Evolutionary conservation across 345 rosid genomes (phyloP).

Genomic region (Ricinus communis): DNA sequence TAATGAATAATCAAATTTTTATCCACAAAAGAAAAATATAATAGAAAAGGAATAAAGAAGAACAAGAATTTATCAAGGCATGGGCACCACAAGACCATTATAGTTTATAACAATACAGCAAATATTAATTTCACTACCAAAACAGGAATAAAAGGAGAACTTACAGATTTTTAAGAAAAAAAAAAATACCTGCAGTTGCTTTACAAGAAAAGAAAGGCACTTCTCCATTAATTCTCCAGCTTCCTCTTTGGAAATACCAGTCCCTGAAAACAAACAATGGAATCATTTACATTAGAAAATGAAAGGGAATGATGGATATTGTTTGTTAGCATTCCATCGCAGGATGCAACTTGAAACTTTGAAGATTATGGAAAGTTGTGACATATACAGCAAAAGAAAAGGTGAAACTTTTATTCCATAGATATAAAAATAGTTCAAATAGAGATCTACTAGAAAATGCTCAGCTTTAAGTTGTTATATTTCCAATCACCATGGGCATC

Average conservation of each 20-base stretch:
- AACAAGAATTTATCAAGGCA: background rate
- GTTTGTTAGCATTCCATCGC: background rate
- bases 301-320: background rate
- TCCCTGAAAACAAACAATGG: slow-evolving; percentile 45
- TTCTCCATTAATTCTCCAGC: slow-evolving; percentile 57
- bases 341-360: background rate
- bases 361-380: background rate
- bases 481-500: background rate
- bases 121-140: background rate
- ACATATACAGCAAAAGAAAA: background rate
- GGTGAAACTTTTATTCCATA: background rate
- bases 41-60: background rate
- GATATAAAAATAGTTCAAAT: background rate
- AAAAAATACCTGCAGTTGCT: slow-evolving; percentile 51
- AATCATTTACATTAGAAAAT: background rate
- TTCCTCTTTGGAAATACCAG: slow-evolving; percentile 65
- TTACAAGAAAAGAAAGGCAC: slow-evolving; percentile 65
- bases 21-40: background rate
- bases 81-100: background rate
- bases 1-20: background rate
- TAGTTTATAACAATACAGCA: background rate
- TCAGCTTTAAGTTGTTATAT: background rate
- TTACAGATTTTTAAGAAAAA: background rate
- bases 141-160: background rate
- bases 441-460: background rate